Evolutionary conservation across 345 rosid genomes (phyloP).

Genomic region (Litchi chinensis): DNA sequence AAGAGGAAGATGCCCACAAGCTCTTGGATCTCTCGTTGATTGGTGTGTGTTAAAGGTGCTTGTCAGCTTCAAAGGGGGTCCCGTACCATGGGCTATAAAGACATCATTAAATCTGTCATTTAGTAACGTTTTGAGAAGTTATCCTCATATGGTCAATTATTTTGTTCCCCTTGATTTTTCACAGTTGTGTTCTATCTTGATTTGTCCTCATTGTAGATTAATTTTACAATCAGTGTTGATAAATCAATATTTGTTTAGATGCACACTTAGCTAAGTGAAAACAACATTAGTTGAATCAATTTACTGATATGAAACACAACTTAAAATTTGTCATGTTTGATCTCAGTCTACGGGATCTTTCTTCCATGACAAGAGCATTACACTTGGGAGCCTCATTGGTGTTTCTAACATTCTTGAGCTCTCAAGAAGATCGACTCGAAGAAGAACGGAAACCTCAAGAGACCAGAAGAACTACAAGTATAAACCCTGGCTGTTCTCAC

Average conservation of each 20-base stretch:
- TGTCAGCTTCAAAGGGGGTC: constrained; percentile 15
- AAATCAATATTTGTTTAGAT: too few species aligned
- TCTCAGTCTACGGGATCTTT: constrained; percentile 78
- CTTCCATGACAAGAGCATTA: constrained; percentile 73
- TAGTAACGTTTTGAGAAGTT: background rate
- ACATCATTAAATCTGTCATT: constrained; percentile 8
- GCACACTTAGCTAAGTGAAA: background rate
- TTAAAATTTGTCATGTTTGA: constrained; percentile 3
- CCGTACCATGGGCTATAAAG: constrained; percentile 9
- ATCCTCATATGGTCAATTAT: background rate
- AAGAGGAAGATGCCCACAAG: constrained; percentile 13
- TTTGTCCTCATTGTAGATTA: background rate
- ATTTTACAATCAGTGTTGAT: too few species aligned
- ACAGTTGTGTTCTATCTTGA: background rate
- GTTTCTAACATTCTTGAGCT: constrained; percentile 61
- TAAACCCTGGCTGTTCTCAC: constrained; percentile 68
- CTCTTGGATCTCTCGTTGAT: constrained; percentile 16
- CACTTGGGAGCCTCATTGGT: constrained; percentile 80
- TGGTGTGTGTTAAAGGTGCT: constrained; percentile 4
- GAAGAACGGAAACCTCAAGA: constrained; percentile 44
- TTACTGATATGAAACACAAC: background rate
- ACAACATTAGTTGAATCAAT: background rate
- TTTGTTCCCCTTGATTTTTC: background rate
- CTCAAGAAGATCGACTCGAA: constrained; percentile 59
- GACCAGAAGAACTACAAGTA: constrained; percentile 50